phyloP scores from a whole-genome alignment of 2,329 filamentous ascomycete genomes.

The Emergomyces africanus region DNA sequence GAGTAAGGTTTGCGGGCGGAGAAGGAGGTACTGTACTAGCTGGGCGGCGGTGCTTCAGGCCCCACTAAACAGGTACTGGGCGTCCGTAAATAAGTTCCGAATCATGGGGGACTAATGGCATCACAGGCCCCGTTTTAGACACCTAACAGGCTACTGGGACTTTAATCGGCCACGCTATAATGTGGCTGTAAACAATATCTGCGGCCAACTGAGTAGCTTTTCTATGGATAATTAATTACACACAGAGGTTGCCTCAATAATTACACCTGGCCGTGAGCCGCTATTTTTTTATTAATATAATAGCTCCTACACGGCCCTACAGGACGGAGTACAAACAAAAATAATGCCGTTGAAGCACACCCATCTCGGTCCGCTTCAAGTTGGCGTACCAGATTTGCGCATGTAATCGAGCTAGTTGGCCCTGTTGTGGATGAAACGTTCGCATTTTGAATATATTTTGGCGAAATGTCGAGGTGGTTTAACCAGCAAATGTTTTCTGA shows the following conservation, averaged over 20 bases:
- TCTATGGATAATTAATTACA: too few species aligned
- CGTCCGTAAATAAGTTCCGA: background rate
- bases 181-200: too few species aligned
- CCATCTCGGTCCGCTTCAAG: slow-evolving; percentile 22
- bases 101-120: background rate
- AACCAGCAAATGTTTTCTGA: slow-evolving; percentile 25
- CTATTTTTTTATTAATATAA: too few species aligned
- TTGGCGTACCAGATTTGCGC: slow-evolving; percentile 24
- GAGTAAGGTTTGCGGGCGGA: too few species aligned
- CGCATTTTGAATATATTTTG: slow-evolving; percentile 18
- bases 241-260: too few species aligned
- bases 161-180: too few species aligned
- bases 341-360: too few species aligned
- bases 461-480: slow-evolving; percentile 19
- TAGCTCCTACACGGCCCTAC: too few species aligned
- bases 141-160: background rate
- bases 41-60: background rate
- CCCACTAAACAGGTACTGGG: background rate
- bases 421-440: slow-evolving; percentile 13
- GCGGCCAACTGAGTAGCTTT: too few species aligned
- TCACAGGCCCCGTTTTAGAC: background rate
- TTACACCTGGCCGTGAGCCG: too few species aligned
- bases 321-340: too few species aligned
- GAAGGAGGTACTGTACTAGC: too few species aligned
- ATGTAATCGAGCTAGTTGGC: slow-evolving; percentile 21